phyloP scores from a whole-genome alignment of 768 basidiomycete genomes.

The Kwoniella bestiolae region DNA sequence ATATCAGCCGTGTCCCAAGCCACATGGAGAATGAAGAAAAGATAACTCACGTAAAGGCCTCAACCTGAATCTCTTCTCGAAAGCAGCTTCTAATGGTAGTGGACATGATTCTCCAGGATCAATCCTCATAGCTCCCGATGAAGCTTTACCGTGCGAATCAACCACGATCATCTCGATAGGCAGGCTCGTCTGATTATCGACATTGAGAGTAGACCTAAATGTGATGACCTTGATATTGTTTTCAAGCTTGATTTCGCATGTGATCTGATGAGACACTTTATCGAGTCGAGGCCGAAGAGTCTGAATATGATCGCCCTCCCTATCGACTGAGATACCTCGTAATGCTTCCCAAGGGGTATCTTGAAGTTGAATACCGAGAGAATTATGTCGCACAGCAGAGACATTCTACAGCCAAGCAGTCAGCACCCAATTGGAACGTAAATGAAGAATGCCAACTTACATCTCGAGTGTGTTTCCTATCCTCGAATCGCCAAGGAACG shows the following conservation, averaged over 20 bases:
- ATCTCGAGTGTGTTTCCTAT: slow-evolving; percentile 92
- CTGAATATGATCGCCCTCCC: slow-evolving; percentile 89
- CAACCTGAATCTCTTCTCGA: slow-evolving; percentile 76
- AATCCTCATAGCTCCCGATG: slow-evolving; percentile 80
- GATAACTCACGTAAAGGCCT: slow-evolving; percentile 90
- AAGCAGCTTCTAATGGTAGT: slow-evolving; percentile 87
- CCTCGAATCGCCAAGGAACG: slow-evolving; percentile 95
- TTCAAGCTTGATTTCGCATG: slow-evolving; percentile 86
- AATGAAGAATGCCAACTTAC: slow-evolving; percentile 63
- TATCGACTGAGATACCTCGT: slow-evolving; percentile 84
- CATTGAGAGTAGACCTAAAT: slow-evolving; percentile 85
- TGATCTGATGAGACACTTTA: slow-evolving; percentile 75
- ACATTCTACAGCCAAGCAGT: slow-evolving; percentile 62
- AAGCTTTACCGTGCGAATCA: slow-evolving; percentile 79
- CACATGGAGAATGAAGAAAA: no score
- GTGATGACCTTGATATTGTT: slow-evolving; percentile 94
- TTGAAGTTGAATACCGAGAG: slow-evolving; percentile 79
- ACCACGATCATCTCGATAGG: slow-evolving; percentile 89
- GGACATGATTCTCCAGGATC: slow-evolving; percentile 87
- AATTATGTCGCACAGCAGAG: slow-evolving; percentile 74
- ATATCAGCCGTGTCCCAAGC: background rate
- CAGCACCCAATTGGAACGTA: background rate
- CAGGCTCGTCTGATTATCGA: slow-evolving; percentile 88
- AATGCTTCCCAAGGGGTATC: slow-evolving; percentile 89
- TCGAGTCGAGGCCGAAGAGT: slow-evolving; percentile 76